Percentiles rank a stretch among this genome's conserved stretches.
Conservation (phyloP, 2,329 filamentous ascomycete genomes). For the Paraconiothyrium brasiliense region DNA sequence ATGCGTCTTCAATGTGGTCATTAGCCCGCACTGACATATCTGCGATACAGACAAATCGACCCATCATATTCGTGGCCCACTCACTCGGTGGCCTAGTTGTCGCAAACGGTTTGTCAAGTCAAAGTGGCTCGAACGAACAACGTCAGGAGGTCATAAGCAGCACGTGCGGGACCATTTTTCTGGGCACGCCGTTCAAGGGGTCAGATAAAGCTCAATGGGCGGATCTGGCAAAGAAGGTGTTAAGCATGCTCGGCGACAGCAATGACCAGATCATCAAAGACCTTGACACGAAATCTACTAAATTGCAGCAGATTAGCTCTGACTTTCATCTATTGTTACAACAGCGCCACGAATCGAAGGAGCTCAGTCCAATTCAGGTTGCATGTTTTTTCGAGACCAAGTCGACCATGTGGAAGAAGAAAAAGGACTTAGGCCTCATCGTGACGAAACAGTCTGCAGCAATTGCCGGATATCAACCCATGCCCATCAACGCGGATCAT, state of each 20-base stretch:
- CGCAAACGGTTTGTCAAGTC: constrained; percentile 11
- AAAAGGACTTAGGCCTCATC: constrained; percentile 13
- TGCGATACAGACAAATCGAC: constrained; percentile 8
- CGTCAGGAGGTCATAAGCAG: constrained; percentile 15
- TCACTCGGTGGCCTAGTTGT: constrained; percentile 15
- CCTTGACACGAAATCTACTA: constrained; percentile 5
- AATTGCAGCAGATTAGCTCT: constrained; percentile 11
- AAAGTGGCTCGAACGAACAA: constrained; percentile 11
- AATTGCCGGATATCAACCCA: constrained; percentile 9
- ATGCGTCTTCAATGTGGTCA: neutral
- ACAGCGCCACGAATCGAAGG: constrained; percentile 8
- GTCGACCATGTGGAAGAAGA: constrained; percentile 13
- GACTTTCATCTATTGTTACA: constrained; percentile 13
- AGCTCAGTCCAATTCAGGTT: constrained; percentile 12
- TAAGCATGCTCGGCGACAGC: constrained; percentile 12
- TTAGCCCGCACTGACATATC: neutral
- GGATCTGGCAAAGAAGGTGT: constrained; percentile 5
- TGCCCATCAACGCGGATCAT: constrained; percentile 16
- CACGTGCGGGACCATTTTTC: constrained; percentile 12
- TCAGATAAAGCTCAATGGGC: constrained; percentile 14
- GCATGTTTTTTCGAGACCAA: constrained; percentile 17
- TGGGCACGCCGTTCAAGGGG: constrained; percentile 14
- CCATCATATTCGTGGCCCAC: constrained; percentile 16
- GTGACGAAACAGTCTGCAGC: constrained; percentile 17
- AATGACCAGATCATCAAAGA: constrained; percentile 17